These are phyloP conservation scores for Protostelium mycophagum DNA, from an alignment of 78 protist genomes.

Conservation along the genomic window DNA sequence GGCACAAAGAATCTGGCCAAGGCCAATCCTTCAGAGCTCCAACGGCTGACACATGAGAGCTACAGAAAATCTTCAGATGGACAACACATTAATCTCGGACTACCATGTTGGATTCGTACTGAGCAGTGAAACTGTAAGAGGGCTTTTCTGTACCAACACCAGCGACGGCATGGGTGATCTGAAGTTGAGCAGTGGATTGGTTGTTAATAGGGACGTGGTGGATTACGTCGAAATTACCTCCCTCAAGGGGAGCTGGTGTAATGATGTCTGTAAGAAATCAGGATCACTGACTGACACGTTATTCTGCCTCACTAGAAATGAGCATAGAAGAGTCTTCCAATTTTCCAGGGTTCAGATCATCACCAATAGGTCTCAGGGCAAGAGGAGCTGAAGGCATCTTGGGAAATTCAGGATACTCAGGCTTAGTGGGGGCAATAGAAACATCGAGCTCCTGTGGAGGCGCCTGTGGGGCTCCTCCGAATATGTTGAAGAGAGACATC, in stretches of 20 bases:
- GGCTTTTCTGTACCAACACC: background rate
- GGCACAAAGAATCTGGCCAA: background rate
- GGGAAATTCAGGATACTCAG: background rate
- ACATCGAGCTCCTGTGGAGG: background rate
- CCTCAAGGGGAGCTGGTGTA: background rate
- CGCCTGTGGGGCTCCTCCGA: background rate
- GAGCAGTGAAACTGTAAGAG: background rate
- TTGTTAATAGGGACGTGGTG: background rate
- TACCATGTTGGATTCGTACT: background rate
- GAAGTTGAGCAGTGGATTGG: background rate
- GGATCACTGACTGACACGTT: background rate
- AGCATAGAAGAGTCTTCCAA: background rate
- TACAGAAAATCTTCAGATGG: background rate
- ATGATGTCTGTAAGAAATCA: background rate
- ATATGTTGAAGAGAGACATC: background rate
- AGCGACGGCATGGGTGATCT: background rate
- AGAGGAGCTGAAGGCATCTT: background rate
- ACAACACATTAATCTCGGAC: background rate
- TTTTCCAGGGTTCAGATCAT: background rate
- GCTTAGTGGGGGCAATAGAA: background rate
- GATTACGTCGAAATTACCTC: background rate
- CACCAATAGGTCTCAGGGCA: background rate
- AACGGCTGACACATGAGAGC: background rate
- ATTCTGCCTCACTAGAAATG: background rate
- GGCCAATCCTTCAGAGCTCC: background rate